Conservation (phyloP, 257 asterid species). For the Ehretia macrophylla region DNA sequence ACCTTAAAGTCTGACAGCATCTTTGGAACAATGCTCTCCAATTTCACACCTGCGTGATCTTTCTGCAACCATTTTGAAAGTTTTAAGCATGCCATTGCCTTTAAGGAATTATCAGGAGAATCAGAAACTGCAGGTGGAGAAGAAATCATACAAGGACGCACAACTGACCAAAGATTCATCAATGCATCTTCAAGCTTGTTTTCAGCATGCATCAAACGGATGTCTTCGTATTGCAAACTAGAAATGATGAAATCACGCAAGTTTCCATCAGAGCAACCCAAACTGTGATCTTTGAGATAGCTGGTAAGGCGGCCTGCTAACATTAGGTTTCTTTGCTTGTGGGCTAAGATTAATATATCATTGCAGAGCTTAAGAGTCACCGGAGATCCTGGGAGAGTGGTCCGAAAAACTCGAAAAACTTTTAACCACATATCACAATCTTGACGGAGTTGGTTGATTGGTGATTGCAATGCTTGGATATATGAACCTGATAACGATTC, state of each 20-base stretch:
- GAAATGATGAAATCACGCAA: conserved; percentile 49
- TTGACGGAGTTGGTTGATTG: conserved; percentile 57
- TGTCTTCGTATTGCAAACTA: conserved; percentile 64
- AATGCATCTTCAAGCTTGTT: conserved; percentile 71
- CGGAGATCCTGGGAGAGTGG: conserved; percentile 54
- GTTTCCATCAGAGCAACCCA: conserved; percentile 49
- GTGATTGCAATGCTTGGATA: conserved; percentile 63
- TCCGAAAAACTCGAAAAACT: conserved; percentile 75
- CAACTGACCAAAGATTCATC: conserved; percentile 64
- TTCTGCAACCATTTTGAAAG: conserved; percentile 75
- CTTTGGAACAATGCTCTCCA: conserved; percentile 50
- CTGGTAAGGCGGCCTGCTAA: conserved; percentile 72
- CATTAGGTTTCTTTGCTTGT: conserved; percentile 75
- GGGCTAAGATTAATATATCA: conserved; percentile 66
- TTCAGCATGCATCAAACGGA: conserved; percentile 70
- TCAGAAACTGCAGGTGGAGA: conserved; percentile 39
- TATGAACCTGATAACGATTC: conserved; percentile 58
- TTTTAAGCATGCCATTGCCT: conserved; percentile 95
- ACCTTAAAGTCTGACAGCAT: conserved; percentile 52
- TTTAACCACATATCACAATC: conserved; percentile 95
- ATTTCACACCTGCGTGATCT: conserved; percentile 33
- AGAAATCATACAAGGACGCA: conserved; percentile 57
- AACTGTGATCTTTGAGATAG: conserved; percentile 53
- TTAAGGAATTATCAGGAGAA: conserved; percentile 52
- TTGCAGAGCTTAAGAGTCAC: conserved; percentile 79